phyloP scores from a whole-genome alignment of 202 grass and related monocot genomes.

The Brachypodium distachyon region DNA sequence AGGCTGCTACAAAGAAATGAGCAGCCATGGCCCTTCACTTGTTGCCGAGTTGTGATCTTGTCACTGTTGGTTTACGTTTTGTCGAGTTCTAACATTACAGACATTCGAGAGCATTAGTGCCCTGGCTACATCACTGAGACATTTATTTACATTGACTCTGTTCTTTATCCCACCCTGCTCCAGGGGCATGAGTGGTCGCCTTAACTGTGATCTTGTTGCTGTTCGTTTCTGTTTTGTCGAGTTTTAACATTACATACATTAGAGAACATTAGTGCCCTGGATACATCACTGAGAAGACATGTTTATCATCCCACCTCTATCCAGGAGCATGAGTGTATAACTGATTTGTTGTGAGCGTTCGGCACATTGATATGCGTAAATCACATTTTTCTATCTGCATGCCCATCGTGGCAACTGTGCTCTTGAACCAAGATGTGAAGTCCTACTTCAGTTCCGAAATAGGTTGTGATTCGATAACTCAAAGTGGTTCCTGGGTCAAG shows the following conservation, averaged over 20 bases:
- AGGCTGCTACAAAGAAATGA: slow-evolving; percentile 65
- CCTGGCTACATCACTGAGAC: slow-evolving; percentile 10
- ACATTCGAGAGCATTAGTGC: not conserved
- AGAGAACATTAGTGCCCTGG: slow-evolving; percentile 1
- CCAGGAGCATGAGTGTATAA: not conserved
- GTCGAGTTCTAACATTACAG: slow-evolving; percentile 1
- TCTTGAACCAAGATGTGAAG: not conserved
- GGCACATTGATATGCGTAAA: not conserved
- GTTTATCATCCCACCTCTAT: not conserved
- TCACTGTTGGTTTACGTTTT: slow-evolving; percentile 15
- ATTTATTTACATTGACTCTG: slow-evolving; percentile 26
- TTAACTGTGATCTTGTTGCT: not conserved
- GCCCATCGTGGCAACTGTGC: not conserved
- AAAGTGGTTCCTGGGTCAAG: no score
- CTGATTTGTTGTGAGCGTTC: not conserved
- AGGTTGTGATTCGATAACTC: not conserved
- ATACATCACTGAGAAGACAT: slow-evolving; percentile 8
- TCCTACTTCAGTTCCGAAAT: not conserved
- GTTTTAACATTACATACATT: not conserved
- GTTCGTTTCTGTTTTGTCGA: slow-evolving; percentile 17
- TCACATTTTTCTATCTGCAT: not conserved
- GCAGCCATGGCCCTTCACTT: not conserved
- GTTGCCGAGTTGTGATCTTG: slow-evolving; percentile 5
- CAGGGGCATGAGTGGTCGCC: not conserved
- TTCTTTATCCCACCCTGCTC: not conserved